Percentiles rank a stretch among this genome's conserved stretches.
phyloP scores from a whole-genome alignment of 345 rosid genomes.

The Firmiana major region DNA sequence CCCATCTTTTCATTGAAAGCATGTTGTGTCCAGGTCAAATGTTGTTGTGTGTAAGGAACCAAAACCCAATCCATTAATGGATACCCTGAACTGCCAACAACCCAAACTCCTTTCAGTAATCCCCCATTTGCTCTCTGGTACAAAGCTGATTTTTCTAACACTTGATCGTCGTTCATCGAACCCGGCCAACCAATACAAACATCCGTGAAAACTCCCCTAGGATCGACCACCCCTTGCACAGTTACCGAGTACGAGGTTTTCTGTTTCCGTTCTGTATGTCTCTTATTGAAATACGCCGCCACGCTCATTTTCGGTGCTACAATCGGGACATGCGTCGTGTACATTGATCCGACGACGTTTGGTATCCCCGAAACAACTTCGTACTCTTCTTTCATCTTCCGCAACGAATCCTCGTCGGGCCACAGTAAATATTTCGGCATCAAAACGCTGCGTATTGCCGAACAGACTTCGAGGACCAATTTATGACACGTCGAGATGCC shows the following conservation, averaged over 20 bases:
- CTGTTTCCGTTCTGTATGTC: conserved; percentile 10
- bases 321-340: conserved; percentile 5
- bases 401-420: not conserved
- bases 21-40: conserved; percentile 11
- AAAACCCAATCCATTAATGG: conserved; percentile 11
- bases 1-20: conserved; percentile 8
- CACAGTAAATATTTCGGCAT: conserved; percentile 9
- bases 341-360: conserved; percentile 10
- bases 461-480: conserved; percentile 8
- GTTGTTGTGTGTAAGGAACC: conserved; percentile 11
- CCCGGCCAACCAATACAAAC: conserved; percentile 12
- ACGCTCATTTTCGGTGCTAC: not conserved
- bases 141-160: conserved; percentile 2
- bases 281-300: not conserved
- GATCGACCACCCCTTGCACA: conserved; percentile 7
- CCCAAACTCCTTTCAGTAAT: conserved; percentile 4
- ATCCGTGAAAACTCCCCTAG: conserved; percentile 4
- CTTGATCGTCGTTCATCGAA: conserved; percentile 6
- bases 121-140: conserved; percentile 2
- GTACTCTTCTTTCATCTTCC: conserved; percentile 5
- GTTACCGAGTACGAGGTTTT: conserved; percentile 7
- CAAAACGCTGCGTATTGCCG: conserved; percentile 10
- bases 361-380: not conserved
- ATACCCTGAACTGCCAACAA: conserved; percentile 2
- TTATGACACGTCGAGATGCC: conserved; percentile 12